Evolutionary conservation across 306 rosid genomes (phyloP), one percentile per base, ranked within the genome.

Genomic region (Castanospermum australe): DNA sequence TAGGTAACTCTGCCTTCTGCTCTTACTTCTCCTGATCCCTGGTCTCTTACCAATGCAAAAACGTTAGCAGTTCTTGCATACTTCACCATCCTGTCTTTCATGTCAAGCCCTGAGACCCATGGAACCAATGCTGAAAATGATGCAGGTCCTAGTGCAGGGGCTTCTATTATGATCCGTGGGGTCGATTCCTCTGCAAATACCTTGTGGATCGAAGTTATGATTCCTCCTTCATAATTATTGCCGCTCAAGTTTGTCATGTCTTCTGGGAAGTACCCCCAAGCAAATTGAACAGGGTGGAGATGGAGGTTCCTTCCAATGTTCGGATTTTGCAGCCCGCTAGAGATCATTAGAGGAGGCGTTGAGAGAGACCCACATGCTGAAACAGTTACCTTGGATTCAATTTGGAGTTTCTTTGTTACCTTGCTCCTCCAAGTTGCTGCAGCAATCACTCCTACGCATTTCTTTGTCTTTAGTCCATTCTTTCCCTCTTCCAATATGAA

Each of bases 241-340:
- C 98, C 97, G 14, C 69, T 77, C 0, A 93, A 82, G 60, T 87
- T 51, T 14, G 85, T 83, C 65, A 10, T 54, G 21, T 78, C 68
- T 67, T 93, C 93, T 0, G 98, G 98, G 62, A 93, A 87, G 85
- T 93, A 86, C 9, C 98, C 98, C 98, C 98, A 91, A 18, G 85
- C 84, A 51, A 91, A 39, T 67, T 65, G 87, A 71, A 83, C 89
- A 2, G 98, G 98, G 73, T 93, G 98, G 24, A 93, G 93, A 80
- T 90, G 98, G 59, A 93, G 97, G 80, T 93, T 90, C 39, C 11
- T 90, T 65, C 98, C 98, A 17, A 93, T 91, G 48, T 93, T 86
- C 15, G 85, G 90, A 86, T 93, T 93, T 69, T 32, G 8, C 71
- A 93, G 88, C 33, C 98, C 98, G 24, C 98, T 93, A 5, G 90